phyloP scores from a whole-genome alignment of 257 asterid species.

The Striga asiatica region DNA sequence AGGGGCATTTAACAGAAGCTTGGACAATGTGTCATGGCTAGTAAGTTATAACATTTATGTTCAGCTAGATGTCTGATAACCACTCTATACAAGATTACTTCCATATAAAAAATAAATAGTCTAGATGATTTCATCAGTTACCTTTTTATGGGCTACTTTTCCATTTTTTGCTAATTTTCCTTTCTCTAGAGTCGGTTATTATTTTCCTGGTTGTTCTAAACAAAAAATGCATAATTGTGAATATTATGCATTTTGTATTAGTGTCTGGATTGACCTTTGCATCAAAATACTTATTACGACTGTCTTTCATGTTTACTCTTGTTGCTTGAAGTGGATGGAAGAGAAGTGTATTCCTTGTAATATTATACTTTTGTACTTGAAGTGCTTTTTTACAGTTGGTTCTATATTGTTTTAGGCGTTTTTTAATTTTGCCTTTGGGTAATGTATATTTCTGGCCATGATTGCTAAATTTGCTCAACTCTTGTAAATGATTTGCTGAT shows the following conservation, averaged over 20 bases:
- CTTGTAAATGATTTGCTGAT: conserved; percentile 1
- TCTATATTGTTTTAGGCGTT: neutral
- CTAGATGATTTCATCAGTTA: conserved; percentile 1
- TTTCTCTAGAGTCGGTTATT: conserved; percentile 4
- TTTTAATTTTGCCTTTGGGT: neutral
- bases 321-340: conserved; percentile 7
- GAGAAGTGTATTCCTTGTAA: neutral
- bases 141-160: conserved; percentile 4
- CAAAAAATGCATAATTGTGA: conserved; percentile 2
- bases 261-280: conserved; percentile 11
- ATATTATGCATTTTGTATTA: neutral
- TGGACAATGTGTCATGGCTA: conserved; percentile 25
- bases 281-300: conserved; percentile 5
- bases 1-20: conserved; percentile 36
- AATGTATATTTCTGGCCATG: neutral
- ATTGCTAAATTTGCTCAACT: neutral
- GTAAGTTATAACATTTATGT: conserved; percentile 23
- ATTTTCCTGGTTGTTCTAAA: conserved; percentile 1
- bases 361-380: too few species aligned
- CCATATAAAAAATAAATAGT: conserved; percentile 11
- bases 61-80: conserved; percentile 19
- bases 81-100: conserved; percentile 5
- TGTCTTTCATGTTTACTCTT: conserved; percentile 3
- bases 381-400: too few species aligned
- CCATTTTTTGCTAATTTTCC: conserved; percentile 5